Base-by-base conservation (phyloP, 805 yeast genomes). In the Wickerhamiella domercqiae region DNA sequence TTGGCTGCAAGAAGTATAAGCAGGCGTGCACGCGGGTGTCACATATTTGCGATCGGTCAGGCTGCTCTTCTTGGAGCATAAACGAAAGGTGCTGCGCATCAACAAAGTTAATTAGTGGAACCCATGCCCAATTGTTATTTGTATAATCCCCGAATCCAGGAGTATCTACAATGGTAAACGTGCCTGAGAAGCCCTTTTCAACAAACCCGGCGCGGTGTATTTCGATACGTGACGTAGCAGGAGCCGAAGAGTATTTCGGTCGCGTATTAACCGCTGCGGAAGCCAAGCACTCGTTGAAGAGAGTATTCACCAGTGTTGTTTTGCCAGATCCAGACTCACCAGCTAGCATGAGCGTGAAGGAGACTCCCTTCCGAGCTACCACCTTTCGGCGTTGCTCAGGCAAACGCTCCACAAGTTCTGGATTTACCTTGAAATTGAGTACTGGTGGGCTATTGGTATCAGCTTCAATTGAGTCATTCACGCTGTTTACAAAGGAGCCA, bases 11-110 rank as follows among this genome's bases (percentile, higher is more conserved):
- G 55, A 86, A 84, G 61, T 84, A 86, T 33, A 86, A 62, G 56
- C 93, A 81, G 2, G 84, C 93, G 53, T 86, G 94, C 25, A 86
- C 94, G 51, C 96, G 71, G 46, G 82, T 62, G 60, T 86, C 96
- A 29, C 60, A 60, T 7, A 55, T 34, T 32, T 36, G 28, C 2
- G 38, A 41, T 58, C 97, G 73, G 36, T 56, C 58, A 24, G 97
- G 97, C 61, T 86, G 97, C 54, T 83, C 90, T 55, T 84, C 95
- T 57, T 81, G 94, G 56, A 79, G 79, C 87, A 84, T 78, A 56
- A 62, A 83, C 18, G 78, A 68, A 52, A 78, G 84, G 53, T 82
- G 90, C 62, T 84, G 95, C 54, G 82, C 93, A 57, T 84, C 94
- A 45, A 86, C 73, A 57, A 82, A 86, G 57, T 82, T 93, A 43